Base-by-base conservation (phyloP, 2,329 filamentous ascomycete species). In the Helminthosporium solani region DNA sequence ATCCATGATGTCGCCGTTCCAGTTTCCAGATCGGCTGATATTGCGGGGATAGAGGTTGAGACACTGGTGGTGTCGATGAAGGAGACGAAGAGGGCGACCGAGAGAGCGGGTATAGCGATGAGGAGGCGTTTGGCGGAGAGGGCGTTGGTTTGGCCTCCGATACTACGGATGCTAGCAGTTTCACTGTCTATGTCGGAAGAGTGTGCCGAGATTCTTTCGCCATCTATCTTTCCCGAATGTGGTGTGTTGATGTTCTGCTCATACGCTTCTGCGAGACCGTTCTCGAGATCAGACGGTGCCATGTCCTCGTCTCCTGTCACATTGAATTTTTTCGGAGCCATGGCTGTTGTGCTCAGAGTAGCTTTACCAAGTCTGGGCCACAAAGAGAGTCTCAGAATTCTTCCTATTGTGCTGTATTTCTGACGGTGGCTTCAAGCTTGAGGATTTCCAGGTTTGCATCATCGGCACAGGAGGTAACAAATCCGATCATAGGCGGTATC, bases 1-100 rank as follows among this genome's bases (percentile, higher is more conserved):
- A 57, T 53, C 54, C 52, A 57, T 14, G 52, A 42, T 21, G 44
- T 51, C 11, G 49, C 37, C 7, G 47, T 43, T 19, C 49, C 47
- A 12, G 50, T 47, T 12, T 52, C 28, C 2, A 57, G 44, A 21
- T 53, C 54, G 14, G 39, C 20, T 8, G 44, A 43, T 23, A 57
- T 52, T 15, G 50, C 43, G 16, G 52, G 46, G 6, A 55, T 49
- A 3, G 40, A 46, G 8, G 54, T 53, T 7, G 54, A 43, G 1
- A 57, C 47, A 21, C 39, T 47, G 2, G 54, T 57, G 7, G 45
- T 49, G 34, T 57, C 54, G 21, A 57, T 49, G 39, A 51, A 53
- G 21, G 50, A 53, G 3, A 55, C 49, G 44, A 57, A 55, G 11
- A 53, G 43, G 11, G 50, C 46, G 14, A 57, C 38, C 14, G 53